phyloP scores from a whole-genome alignment of 768 basidiomycete species.

The Mycena leptocephala region DNA sequence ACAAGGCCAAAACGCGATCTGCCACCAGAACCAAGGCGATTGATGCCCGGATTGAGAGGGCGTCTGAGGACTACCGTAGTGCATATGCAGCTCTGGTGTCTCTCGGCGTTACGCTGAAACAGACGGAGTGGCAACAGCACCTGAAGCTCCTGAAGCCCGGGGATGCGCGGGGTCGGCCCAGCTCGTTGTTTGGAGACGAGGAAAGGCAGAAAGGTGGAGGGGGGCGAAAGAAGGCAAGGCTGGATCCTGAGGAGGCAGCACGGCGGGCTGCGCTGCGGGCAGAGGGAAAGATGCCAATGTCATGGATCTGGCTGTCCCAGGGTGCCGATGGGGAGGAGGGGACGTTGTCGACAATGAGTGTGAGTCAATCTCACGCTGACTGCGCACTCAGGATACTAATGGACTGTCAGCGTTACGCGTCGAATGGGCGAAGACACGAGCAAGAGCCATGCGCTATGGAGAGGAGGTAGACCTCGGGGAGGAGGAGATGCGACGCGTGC shows the following conservation, averaged over 20 bases:
- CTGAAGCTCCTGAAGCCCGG: background rate
- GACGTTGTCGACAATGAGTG: background rate
- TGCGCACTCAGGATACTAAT: background rate
- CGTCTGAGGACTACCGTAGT: background rate
- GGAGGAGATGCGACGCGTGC: constrained; percentile 31
- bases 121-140: background rate
- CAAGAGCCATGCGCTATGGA: constrained; percentile 11
- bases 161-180: background rate
- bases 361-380: background rate
- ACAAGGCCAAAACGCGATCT: background rate
- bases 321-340: background rate
- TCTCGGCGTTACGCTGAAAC: background rate
- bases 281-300: background rate
- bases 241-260: background rate
- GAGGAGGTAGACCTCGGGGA: too few species aligned
- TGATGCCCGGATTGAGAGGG: background rate
- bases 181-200: background rate
- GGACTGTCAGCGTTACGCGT: background rate
- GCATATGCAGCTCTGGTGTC: too few species aligned
- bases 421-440: constrained; percentile 22
- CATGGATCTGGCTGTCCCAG: too few species aligned
- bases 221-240: background rate
- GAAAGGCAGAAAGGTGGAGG: background rate
- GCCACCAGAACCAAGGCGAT: background rate
- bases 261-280: background rate